Evolutionary conservation across 1,284 basidiomycete genomes (phyloP), one percentile per base, ranked within the genome.

Genomic region (Ceratobasidium sp.): DNA sequence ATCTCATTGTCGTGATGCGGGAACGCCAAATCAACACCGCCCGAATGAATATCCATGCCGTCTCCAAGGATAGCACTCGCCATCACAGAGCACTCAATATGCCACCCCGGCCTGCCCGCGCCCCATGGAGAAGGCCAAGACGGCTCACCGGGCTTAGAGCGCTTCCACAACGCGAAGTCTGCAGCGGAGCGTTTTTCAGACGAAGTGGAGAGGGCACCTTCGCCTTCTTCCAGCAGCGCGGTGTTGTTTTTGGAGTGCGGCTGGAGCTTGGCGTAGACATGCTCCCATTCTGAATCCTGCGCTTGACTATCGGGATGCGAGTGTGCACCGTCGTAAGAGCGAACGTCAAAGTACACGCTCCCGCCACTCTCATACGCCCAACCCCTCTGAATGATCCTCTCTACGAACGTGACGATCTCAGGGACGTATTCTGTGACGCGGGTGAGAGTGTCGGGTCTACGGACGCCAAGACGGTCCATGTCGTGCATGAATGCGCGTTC

Each of bases 41-140:
- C 98, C 6, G 95, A 98, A 81, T 99, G 98, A 76, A 99, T 96
- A 82, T 99, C 98, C 89, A 99, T 96, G 73, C 90, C 91, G 73
- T 92, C 87, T 8, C 98, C 98, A 57, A 99, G 86, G 61, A 99
- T 87, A 46, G 92, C 96, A 73, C 90, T 94, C 16, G 96, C 97
- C 98, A 99, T 99, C 55, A 98, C 98, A 11, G 95, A 97, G 84
- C 98, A 99, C 81, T 99, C 98, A 73, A 99, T 99, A 81, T 99
- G 98, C 98, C 98, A 99, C 11, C 98, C 98, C 0, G 98, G 98
- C 71, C 98, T 88, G n/a, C 98, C 98, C 46, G 86, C 85, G 32
- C 98, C 98, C 98, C 98, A 99, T 6, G 95, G 92, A 9, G 96
- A 98, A 0, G 91, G 89, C 98, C 98, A 99, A 1, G 91, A 91